Evolutionary conservation across 2,329 filamentous ascomycete genomes (phyloP), one percentile per base, ranked within the genome.

Genomic region (Diaporthe sp.): DNA sequence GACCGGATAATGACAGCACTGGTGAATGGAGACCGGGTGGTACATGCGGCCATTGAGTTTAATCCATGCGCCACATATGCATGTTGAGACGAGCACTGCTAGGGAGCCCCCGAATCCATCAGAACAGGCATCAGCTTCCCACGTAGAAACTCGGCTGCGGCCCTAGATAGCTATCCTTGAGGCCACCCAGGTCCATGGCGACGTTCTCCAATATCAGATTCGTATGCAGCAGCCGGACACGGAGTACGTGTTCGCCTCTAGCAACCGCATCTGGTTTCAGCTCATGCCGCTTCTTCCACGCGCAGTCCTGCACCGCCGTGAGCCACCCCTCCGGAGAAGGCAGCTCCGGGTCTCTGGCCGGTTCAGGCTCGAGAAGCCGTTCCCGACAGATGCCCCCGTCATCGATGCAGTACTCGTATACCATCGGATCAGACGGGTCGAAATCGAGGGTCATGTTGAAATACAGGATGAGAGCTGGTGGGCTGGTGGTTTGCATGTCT

Each of bases 371-470:
- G 75, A 10, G 80, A 76, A 49, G 78, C 75, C 2, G 73, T 53
- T 10, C 42, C 1, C 42, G 31, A 12, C 67, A 44, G 15, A 81
- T 78, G 12, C 72, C 57, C 31, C 71, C 73, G 25, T 82, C 82
- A 5, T 81, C 79, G 0, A 81, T 80, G 9, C 85, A 88, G 74
- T 89, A 79, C 28, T 86, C 82, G 77, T 88, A 90, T 53, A 84
- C 82, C 12, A 89, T 83, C 1, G 81, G 81, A 2, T 86, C 84
- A 2, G 80, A 82, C 4, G 80, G 82, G 10, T 81, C 80, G 1
- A 83, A 78, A 12, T 82, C 80, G 70, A 86, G 84, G 0, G 84
- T 83, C 28, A 82, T 79, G 6, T 83, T 83, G 12, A 85, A 82
- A 49, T 84, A 82, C 2, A 86, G 84, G 60, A 83, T 81, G 12